Evolutionary conservation across 352 stramenopile genomes (phyloP).

Genomic region (Globisporangium nagaii): DNA sequence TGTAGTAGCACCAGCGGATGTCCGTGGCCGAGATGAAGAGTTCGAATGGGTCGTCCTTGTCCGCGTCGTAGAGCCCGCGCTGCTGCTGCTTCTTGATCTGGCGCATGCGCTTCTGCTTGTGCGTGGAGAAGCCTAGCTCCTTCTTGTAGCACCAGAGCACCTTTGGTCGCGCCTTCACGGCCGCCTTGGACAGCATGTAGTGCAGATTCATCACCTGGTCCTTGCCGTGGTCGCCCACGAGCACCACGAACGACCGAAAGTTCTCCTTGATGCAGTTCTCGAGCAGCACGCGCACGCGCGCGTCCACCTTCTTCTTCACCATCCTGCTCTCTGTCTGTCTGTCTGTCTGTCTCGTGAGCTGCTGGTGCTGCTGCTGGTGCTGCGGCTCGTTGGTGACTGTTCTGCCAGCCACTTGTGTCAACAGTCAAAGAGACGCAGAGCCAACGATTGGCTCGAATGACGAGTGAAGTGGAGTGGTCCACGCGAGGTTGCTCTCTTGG

Average conservation of each 20-base stretch:
- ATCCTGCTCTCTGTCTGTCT: slow-evolving; percentile 48
- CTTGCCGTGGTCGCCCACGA: slow-evolving; percentile 99
- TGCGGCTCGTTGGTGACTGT: too few relatives aligned
- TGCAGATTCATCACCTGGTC: slow-evolving; percentile 99
- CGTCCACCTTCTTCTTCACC: slow-evolving; percentile 99
- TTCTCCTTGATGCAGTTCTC: slow-evolving; percentile 96
- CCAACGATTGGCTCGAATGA: slow-evolving; percentile 6
- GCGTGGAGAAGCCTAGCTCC: slow-evolving; percentile 98
- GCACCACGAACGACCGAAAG: slow-evolving; percentile 95
- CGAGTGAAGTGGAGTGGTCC: too few relatives aligned
- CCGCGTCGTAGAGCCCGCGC: slow-evolving; percentile 89
- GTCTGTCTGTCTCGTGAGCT: background rate
- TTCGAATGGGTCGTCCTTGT: slow-evolving; percentile 97
- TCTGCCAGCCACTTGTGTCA: slow-evolving; percentile 15
- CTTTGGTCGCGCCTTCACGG: slow-evolving; percentile 92
- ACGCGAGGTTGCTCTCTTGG: too few relatives aligned
- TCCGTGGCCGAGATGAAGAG: slow-evolving; percentile 98
- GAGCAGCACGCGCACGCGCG: slow-evolving; percentile 96
- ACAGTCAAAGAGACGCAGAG: slow-evolving; percentile 7
- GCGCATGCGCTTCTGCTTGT: slow-evolving; percentile 92
- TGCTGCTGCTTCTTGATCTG: slow-evolving; percentile 95
- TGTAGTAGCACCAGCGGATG: slow-evolving; percentile 99
- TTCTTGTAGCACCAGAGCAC: slow-evolving; percentile 99
- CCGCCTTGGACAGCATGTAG: slow-evolving; percentile 96
- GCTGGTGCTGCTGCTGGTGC: background rate